Conservation (phyloP, 2,329 filamentous ascomycete genomes). For the Mycocentrospora acerina region DNA sequence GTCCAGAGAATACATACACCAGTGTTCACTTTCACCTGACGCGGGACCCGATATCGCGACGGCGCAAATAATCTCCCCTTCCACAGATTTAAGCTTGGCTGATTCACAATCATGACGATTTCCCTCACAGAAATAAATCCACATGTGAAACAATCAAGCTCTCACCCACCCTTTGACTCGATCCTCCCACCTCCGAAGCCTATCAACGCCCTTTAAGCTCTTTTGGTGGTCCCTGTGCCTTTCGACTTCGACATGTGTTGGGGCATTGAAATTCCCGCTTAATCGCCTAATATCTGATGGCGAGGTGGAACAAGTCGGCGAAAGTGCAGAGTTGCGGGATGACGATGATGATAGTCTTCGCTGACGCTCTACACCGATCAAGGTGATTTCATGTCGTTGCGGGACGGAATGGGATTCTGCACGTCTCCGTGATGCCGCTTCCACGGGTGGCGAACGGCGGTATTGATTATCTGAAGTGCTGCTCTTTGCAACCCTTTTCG, state of each 20-base stretch:
- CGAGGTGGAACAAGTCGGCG: slow-evolving; percentile 4
- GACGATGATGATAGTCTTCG: slow-evolving; percentile 11
- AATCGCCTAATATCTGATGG: slow-evolving; percentile 17
- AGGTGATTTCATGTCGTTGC: slow-evolving; percentile 1
- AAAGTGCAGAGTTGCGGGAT: slow-evolving; percentile 4
- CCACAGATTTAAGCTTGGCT: too few relatives aligned
- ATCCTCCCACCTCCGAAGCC: slow-evolving; percentile 9
- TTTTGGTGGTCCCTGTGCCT: slow-evolving; percentile 14
- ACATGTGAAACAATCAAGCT: slow-evolving; percentile 3
- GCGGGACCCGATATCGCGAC: too few relatives aligned
- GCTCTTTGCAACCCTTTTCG: too few relatives aligned
- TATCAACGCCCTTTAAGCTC: slow-evolving; percentile 13
- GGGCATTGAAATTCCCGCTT: slow-evolving; percentile 31
- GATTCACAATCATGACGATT: too few relatives aligned
- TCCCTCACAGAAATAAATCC: too few relatives aligned
- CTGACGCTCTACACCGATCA: slow-evolving; percentile 4
- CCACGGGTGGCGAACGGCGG: too few relatives aligned
- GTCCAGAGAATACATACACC: too few relatives aligned
- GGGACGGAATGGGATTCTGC: slow-evolving; percentile 9
- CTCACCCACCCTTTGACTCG: slow-evolving; percentile 15
- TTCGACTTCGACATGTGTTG: slow-evolving; percentile 27
- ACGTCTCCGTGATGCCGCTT: slow-evolving; percentile 8
- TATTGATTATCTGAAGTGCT: too few relatives aligned
- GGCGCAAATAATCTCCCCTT: too few relatives aligned
- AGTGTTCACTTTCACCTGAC: too few relatives aligned